phyloP scores from a whole-genome alignment of 495 filamentous ascomycete genomes.

The Aspergillus sclerotioniger region DNA sequence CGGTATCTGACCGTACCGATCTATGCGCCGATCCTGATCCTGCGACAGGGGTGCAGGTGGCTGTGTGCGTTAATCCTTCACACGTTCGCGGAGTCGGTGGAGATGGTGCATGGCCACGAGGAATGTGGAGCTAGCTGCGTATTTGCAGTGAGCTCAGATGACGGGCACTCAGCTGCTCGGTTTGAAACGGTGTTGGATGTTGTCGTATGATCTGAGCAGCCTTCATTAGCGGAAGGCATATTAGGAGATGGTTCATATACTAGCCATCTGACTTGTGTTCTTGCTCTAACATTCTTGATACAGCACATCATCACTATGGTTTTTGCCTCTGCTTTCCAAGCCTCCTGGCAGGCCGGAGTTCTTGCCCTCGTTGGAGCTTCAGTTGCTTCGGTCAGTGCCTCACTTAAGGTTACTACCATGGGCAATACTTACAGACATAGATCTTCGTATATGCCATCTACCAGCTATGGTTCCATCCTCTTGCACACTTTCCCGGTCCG shows the following conservation, averaged over 20 bases:
- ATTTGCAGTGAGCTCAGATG: neutral
- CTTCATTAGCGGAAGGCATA: neutral
- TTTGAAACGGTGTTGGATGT: neutral
- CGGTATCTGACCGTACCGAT: neutral
- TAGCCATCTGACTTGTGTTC: too few relatives aligned
- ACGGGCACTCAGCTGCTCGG: neutral
- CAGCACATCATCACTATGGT: neutral
- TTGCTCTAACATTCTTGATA: neutral
- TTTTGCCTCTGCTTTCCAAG: neutral
- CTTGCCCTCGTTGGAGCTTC: neutral
- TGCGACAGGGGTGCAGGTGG: neutral
- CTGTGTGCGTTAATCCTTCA: neutral
- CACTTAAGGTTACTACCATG: too few relatives aligned
- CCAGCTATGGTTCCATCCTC: conserved; percentile 29
- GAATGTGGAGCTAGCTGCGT: neutral
- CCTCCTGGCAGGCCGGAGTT: neutral
- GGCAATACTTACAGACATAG: neutral
- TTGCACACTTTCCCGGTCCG: conserved; percentile 42
- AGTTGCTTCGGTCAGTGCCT: neutral
- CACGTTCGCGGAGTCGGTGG: neutral
- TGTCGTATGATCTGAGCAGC: neutral
- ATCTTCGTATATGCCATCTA: neutral
- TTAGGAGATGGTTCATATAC: neutral
- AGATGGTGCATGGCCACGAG: neutral
- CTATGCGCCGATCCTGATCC: neutral